phyloP scores from a whole-genome alignment of 2,329 filamentous ascomycete genomes.

The Dactylellina parvicollis region DNA sequence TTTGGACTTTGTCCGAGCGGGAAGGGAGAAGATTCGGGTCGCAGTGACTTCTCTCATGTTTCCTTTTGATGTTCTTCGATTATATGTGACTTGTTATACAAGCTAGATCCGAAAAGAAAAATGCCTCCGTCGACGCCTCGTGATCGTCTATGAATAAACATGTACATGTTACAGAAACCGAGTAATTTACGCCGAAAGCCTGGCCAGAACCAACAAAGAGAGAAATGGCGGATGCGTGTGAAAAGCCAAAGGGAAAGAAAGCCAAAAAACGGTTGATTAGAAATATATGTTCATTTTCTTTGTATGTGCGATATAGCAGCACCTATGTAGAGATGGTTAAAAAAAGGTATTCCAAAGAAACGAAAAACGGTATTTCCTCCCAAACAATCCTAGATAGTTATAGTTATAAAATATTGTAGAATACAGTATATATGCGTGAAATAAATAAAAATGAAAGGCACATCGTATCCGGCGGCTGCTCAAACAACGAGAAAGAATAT shows the following conservation, averaged over 20 bases:
- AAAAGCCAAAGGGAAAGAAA: constrained; percentile 41
- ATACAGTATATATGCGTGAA: constrained; percentile 48
- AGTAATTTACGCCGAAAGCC: no score
- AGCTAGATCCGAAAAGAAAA: neutral
- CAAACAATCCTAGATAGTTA: constrained; percentile 14
- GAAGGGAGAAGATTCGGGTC: neutral
- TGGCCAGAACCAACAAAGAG: no score
- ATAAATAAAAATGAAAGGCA: constrained; percentile 16
- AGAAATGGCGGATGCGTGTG: no score
- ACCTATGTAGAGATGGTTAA: neutral
- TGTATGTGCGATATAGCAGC: neutral
- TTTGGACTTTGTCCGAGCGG: neutral
- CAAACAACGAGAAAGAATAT: constrained; percentile 39
- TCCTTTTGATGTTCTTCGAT: constrained; percentile 4
- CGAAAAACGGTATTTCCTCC: constrained; percentile 2
- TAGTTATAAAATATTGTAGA: constrained; percentile 27
- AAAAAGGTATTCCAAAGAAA: neutral
- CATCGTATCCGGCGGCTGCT: constrained; percentile 36
- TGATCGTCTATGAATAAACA: constrained; percentile 4
- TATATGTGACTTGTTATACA: neutral
- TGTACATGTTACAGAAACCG: neutral
- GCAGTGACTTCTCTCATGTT: neutral
- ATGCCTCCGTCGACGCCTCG: neutral
- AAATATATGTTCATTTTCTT: neutral
- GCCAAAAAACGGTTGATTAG: constrained; percentile 10